These are phyloP conservation scores for Leccinum boreale DNA, from an alignment of 768 basidiomycete genomes.

Conservation along the genomic window DNA sequence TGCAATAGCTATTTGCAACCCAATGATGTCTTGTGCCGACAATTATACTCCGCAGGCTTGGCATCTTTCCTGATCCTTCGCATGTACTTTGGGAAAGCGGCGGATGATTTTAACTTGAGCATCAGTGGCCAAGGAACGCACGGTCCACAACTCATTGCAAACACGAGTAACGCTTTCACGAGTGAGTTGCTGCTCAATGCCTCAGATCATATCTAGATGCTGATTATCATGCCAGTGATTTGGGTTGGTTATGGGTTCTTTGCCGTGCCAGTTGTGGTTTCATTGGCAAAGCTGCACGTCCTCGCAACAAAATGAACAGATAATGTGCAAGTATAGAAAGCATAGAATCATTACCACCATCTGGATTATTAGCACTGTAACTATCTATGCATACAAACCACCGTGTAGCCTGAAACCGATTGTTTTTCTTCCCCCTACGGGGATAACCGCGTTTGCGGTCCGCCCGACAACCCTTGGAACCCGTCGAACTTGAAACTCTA, in stretches of 20 bases:
- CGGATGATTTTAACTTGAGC: slow-evolving; percentile 70
- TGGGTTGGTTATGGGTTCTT: slow-evolving; percentile 79
- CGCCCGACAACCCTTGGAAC: too few relatives aligned
- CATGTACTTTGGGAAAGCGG: slow-evolving; percentile 81
- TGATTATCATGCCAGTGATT: slow-evolving; percentile 49
- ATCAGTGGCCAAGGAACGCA: slow-evolving; percentile 50
- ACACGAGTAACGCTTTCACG: slow-evolving; percentile 67
- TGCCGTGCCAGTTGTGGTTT: slow-evolving; percentile 64
- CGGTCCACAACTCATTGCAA: slow-evolving; percentile 60
- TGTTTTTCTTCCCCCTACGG: not conserved
- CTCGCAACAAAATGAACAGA: slow-evolving; percentile 39
- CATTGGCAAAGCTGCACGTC: slow-evolving; percentile 67
- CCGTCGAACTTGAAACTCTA: not conserved
- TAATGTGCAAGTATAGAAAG: not conserved
- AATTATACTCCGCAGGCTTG: slow-evolving; percentile 42
- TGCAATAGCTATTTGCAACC: not conserved
- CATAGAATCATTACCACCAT: not conserved
- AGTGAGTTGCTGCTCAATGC: slow-evolving; percentile 44
- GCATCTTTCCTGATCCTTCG: slow-evolving; percentile 68
- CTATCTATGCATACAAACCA: not conserved
- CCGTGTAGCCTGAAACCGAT: not conserved
- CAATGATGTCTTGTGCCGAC: not conserved
- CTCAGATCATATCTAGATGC: not conserved
- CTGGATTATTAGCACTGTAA: not conserved
- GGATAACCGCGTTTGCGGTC: too few relatives aligned